These are phyloP conservation scores for Phylloporus sp. DNA, from an alignment of 1,284 basidiomycete species.

Conservation along the genomic window DNA sequence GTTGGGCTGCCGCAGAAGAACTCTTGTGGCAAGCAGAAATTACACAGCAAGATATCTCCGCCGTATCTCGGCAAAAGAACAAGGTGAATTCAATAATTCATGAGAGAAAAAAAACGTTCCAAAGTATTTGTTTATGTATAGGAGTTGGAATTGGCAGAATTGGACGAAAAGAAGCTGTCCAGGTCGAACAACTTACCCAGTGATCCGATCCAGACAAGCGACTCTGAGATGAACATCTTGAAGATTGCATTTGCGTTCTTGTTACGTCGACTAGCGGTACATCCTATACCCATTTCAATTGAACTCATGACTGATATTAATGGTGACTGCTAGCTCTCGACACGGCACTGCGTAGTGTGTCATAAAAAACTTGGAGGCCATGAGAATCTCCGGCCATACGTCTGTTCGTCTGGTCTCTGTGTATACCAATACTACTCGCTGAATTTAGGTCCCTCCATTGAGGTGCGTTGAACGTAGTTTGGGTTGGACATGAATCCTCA, in stretches of 20 bases:
- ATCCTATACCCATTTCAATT: conserved; percentile 14
- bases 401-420: conserved; percentile 62
- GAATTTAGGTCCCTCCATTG: conserved; percentile 63
- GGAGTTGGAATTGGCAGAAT: conserved; percentile 48
- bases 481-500: no score
- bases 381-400: conserved; percentile 68
- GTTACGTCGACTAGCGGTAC: conserved; percentile 59
- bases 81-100: conserved; percentile 38
- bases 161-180: conserved; percentile 46
- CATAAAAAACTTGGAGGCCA: conserved; percentile 56
- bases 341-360: conserved; percentile 65
- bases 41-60: conserved; percentile 45
- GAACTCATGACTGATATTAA: not conserved
- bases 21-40: conserved; percentile 51
- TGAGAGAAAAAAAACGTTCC: no score
- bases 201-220: conserved; percentile 49
- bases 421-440: conserved; percentile 66
- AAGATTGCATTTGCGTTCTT: conserved; percentile 64
- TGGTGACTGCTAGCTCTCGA: conserved; percentile 50
- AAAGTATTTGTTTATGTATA: no score
- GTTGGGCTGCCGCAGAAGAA: conserved; percentile 68
- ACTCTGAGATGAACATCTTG: conserved; percentile 52
- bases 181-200: conserved; percentile 50
- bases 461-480: conserved; percentile 46
- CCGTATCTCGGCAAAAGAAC: conserved; percentile 35